Conservation (phyloP, 2,329 filamentous ascomycete species). For the Helicocarpus griseus region DNA sequence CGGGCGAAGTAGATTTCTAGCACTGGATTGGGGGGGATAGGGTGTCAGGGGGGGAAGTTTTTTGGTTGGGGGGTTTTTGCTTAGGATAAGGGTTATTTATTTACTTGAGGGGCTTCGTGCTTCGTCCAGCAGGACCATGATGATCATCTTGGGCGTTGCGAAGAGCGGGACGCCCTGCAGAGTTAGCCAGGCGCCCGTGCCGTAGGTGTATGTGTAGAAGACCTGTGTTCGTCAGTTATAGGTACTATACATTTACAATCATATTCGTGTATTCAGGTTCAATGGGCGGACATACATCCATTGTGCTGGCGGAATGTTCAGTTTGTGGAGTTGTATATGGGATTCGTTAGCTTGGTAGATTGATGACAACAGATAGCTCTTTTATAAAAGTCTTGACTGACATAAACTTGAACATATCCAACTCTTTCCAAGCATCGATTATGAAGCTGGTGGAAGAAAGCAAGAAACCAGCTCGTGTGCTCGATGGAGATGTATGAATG, state of each 20-base stretch:
- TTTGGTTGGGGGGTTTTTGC: background rate
- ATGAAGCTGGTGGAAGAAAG: too few species aligned
- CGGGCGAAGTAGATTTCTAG: conserved; percentile 67
- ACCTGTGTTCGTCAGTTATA: conserved; percentile 20
- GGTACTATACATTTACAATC: background rate
- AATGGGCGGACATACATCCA: conserved; percentile 12
- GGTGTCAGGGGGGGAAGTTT: background rate
- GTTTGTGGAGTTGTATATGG: too few species aligned
- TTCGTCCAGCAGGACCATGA: conserved; percentile 49
- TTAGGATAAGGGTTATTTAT: too few species aligned
- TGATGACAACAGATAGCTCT: too few species aligned
- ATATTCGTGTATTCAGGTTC: background rate
- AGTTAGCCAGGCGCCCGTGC: conserved; percentile 35
- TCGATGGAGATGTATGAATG: background rate
- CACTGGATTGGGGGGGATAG: conserved; percentile 25
- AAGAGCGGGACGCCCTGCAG: conserved; percentile 46
- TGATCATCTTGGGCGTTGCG: conserved; percentile 50
- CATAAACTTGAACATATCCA: too few species aligned
- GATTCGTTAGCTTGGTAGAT: too few species aligned
- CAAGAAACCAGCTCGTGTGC: background rate
- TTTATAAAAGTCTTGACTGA: too few species aligned
- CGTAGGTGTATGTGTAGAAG: conserved; percentile 37
- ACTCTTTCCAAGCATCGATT: too few species aligned
- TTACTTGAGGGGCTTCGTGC: conserved; percentile 46
- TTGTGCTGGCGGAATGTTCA: conserved; percentile 1